Evolutionary conservation across 1,284 basidiomycete genomes (phyloP), one percentile per base, ranked within the genome.

Genomic region (Ustilago loliicola): DNA sequence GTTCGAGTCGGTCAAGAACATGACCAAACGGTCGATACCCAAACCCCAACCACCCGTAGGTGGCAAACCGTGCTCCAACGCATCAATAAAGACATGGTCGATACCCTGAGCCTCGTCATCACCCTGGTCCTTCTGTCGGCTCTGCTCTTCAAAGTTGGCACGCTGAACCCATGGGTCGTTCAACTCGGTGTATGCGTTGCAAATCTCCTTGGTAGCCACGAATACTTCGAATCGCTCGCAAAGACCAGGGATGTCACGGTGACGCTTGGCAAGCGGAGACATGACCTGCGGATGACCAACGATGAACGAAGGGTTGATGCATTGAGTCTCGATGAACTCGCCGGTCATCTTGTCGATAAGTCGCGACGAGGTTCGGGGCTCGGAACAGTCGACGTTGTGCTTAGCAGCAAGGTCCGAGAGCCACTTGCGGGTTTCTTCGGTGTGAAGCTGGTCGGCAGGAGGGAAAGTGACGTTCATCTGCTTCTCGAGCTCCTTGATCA

Each of bases 211-310:
- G 77, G 95, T 95, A 57, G 95, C 97, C 89, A 99, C 91, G 90
- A 99, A 99, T 8, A 91, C 94, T 87, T 99, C 96, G 89, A 99
- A 99, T 19, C 96, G 94, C 88, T 99, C 96, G 88, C 96, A 98
- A 13, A 99, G 90, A 50, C 97, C 97, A 5, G 80, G 76, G 30
- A 85, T 83, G 62, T 81, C 77, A 30, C 85, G 82, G 61, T 86
- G 84, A 40, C 83, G 76, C 76, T 86, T 86, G 50, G 96, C 97
- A 25, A 99, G 91, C 9, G 96, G 96, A 3, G 95, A 98, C 96
- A 99, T 99, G 83, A 99, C 94, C 89, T 98, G 96, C 50, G 96
- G 96, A 88, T 99, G 96, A 29, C 96, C 97, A 8, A 69, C 92
- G 80, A 99, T 99, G 90, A 99, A 99, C 15, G 94, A 90, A 6